Percentiles rank a stretch among this genome's conserved stretches.
Conservation (phyloP, 1,139 yeast species). For the Saccharomycopsis phalli region DNA sequence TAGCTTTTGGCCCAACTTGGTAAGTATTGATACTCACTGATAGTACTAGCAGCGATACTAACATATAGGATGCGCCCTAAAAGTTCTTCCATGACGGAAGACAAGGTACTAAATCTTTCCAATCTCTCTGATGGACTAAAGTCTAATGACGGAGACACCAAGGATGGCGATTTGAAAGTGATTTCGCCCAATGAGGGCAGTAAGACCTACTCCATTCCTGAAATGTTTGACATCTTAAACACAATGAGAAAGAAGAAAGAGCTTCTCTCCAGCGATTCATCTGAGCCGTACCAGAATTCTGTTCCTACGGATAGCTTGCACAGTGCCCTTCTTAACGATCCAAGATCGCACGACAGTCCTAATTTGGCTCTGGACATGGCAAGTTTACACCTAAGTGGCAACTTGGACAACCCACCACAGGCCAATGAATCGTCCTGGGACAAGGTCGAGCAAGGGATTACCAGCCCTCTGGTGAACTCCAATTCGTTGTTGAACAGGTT, state of each 20-base stretch:
- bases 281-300: constrained; percentile 7
- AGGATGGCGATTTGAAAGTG: constrained; percentile 12
- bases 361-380: constrained; percentile 2
- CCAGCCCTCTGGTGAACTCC: constrained; percentile 5
- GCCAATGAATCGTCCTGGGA: background rate
- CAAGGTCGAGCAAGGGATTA: background rate
- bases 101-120: constrained; percentile 4
- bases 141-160: constrained; percentile 13
- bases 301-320: constrained; percentile 11
- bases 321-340: background rate
- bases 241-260: constrained; percentile 6
- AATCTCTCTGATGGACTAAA: constrained; percentile 8
- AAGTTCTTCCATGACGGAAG: constrained; percentile 20
- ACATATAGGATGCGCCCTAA: constrained; percentile 29
- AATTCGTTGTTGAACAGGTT: constrained; percentile 12
- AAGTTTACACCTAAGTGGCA: background rate
- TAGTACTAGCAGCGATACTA: constrained; percentile 21
- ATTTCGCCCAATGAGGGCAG: constrained; percentile 15
- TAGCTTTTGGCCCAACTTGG: constrained; percentile 36
- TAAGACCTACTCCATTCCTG: constrained; percentile 8
- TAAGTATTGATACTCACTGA: constrained; percentile 27
- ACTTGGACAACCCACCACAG: background rate
- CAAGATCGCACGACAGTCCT: background rate
- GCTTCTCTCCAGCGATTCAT: constrained; percentile 4
- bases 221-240: constrained; percentile 15